Conservation (phyloP, 441 rosid genomes). For the Oxalis stricta region DNA sequence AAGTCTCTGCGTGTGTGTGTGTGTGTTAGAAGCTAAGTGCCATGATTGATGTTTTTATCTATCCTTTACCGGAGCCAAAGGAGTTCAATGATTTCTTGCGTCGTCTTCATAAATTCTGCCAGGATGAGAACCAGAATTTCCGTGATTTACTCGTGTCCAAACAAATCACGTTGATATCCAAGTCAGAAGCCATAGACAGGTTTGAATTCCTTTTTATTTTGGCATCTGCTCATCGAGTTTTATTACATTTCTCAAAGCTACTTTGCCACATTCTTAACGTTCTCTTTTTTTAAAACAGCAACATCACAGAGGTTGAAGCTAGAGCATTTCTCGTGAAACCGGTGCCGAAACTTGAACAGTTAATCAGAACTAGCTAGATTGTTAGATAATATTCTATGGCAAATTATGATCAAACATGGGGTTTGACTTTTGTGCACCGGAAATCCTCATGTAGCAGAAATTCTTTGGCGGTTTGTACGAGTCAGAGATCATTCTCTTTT, state of each 20-base stretch:
- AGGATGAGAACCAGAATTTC: slow-evolving; percentile 29
- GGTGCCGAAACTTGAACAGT: slow-evolving; percentile 25
- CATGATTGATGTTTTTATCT: not conserved
- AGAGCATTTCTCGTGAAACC: slow-evolving; percentile 25
- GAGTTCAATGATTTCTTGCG: slow-evolving; percentile 59
- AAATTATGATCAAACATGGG: too few species aligned
- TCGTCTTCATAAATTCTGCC: slow-evolving; percentile 24
- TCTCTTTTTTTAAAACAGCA: slow-evolving; percentile 30
- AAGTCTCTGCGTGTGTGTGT: slow-evolving; percentile 3
- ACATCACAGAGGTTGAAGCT: slow-evolving; percentile 51
- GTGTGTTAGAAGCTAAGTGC: not conserved
- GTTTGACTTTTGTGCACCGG: too few species aligned
- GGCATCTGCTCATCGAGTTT: not conserved
- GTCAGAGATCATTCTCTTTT: too few species aligned
- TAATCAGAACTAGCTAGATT: too few species aligned
- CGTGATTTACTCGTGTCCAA: slow-evolving; percentile 33
- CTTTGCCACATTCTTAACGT: not conserved
- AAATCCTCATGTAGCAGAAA: too few species aligned
- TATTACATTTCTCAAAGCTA: not conserved
- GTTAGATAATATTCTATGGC: too few species aligned
- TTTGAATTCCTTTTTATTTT: slow-evolving; percentile 6
- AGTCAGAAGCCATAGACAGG: slow-evolving; percentile 86
- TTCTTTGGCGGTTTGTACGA: too few species aligned
- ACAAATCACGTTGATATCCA: slow-evolving; percentile 48
- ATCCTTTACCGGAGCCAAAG: slow-evolving; percentile 64